phyloP scores from a whole-genome alignment of 257 asterid genomes.

The Salvia hispanica region DNA sequence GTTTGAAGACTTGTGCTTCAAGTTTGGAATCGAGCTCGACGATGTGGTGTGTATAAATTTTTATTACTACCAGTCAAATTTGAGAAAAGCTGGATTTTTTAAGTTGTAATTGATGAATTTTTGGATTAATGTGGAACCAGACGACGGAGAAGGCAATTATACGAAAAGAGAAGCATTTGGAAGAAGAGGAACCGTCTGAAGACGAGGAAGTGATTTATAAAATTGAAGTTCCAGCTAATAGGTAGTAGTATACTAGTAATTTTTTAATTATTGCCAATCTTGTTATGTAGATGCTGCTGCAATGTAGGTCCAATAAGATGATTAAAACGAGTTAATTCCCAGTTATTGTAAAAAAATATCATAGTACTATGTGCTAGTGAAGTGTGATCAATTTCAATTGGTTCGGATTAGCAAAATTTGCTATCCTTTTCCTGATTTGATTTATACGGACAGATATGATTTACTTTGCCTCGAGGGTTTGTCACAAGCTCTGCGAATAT shows the following conservation, averaged over 20 bases:
- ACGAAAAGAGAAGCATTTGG: slow-evolving; percentile 89
- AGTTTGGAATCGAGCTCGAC: slow-evolving; percentile 91
- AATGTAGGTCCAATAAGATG: background rate
- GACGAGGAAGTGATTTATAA: slow-evolving; percentile 90
- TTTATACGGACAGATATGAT: slow-evolving; percentile 67
- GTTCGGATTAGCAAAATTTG: background rate
- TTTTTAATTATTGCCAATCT: background rate
- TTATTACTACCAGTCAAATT: background rate
- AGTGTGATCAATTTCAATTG: background rate
- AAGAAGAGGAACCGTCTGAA: slow-evolving; percentile 61
- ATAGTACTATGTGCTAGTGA: too few relatives aligned
- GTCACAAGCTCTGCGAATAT: slow-evolving; percentile 84
- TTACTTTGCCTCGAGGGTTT: slow-evolving; percentile 97
- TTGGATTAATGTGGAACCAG: slow-evolving; percentile 40
- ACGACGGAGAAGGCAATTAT: slow-evolving; percentile 90
- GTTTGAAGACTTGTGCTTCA: slow-evolving; percentile 88
- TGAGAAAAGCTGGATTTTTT: background rate
- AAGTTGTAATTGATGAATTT: background rate
- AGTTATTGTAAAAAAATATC: background rate
- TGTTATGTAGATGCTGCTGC: slow-evolving; percentile 1
- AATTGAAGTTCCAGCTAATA: slow-evolving; percentile 91
- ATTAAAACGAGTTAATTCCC: background rate
- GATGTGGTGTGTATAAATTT: slow-evolving; percentile 56
- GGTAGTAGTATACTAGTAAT: too few relatives aligned
- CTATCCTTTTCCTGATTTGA: slow-evolving; percentile 6